These are phyloP conservation scores for Trichophyton equinum DNA, from an alignment of 2,329 filamentous ascomycete species.

Conservation along the genomic window DNA sequence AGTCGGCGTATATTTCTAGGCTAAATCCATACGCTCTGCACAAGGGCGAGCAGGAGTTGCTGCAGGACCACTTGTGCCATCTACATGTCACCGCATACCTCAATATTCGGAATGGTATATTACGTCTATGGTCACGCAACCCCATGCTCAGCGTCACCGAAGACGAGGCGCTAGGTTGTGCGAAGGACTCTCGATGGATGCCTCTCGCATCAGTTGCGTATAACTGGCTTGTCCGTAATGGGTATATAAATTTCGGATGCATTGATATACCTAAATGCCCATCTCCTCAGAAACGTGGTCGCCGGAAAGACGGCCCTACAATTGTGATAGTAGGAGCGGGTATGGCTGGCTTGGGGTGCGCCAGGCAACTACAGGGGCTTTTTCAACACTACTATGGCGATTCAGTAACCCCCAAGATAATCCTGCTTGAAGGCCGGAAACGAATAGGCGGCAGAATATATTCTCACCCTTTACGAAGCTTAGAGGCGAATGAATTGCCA, in stretches of 20 bases:
- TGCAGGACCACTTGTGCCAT: conserved; percentile 71
- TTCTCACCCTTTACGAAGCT: conserved; percentile 57
- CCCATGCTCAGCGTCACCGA: conserved; percentile 69
- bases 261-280: conserved; percentile 50
- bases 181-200: conserved; percentile 78
- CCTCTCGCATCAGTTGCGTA: conserved; percentile 78
- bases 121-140: conserved; percentile 79
- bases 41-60: conserved; percentile 65
- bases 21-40: conserved; percentile 84
- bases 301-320: conserved; percentile 49
- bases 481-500: conserved; percentile 42
- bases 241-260: conserved; percentile 96
- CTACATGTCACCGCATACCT: conserved; percentile 88
- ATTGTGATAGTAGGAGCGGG: conserved; percentile 84
- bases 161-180: conserved; percentile 81
- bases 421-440: conserved; percentile 75
- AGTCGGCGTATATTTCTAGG: conserved; percentile 77
- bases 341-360: conserved; percentile 86
- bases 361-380: conserved; percentile 77
- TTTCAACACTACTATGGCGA: conserved; percentile 68
- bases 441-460: conserved; percentile 88
- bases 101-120: conserved; percentile 88
- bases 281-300: conserved; percentile 28
- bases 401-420: conserved; percentile 54
- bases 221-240: conserved; percentile 79